These are phyloP conservation scores for Capillidium rhysosporum DNA, from an alignment of 371 early-diverging fungal species.

Conservation along the genomic window DNA sequence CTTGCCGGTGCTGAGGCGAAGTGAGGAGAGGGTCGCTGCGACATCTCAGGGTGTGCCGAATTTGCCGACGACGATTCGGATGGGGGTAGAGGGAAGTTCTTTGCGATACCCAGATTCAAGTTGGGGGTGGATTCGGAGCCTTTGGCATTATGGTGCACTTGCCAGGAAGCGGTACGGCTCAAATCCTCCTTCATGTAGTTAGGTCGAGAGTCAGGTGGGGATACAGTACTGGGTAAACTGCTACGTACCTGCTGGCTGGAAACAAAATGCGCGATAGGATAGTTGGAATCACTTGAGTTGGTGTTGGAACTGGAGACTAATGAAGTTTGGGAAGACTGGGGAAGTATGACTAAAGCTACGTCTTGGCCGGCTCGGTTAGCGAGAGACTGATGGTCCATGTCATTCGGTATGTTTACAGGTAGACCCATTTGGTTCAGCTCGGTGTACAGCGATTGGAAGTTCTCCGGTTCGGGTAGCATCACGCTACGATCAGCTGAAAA, in stretches of 20 bases:
- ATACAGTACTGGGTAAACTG: background rate
- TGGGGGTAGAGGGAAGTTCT: conserved; percentile 3
- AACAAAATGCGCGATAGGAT: background rate
- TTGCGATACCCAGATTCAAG: background rate
- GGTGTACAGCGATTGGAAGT: conserved; percentile 1
- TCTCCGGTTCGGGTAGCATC: background rate
- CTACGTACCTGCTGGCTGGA: background rate
- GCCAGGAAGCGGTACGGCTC: background rate
- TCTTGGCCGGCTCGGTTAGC: background rate
- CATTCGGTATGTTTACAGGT: conserved; percentile 1
- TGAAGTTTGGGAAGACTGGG: background rate
- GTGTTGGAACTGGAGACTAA: background rate
- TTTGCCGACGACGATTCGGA: background rate
- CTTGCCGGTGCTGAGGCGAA: too few species aligned
- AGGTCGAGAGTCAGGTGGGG: background rate
- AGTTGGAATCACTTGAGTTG: background rate
- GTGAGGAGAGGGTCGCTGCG: background rate
- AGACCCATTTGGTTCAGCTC: conserved; percentile 2
- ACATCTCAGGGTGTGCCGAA: background rate
- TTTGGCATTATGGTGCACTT: background rate
- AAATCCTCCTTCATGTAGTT: background rate
- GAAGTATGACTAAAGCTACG: background rate
- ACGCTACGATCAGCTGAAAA: too few species aligned
- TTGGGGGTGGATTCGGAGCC: background rate
- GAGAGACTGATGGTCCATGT: background rate